phyloP scores from a whole-genome alignment of 495 filamentous ascomycete genomes.

The Staphylotrichum tortipilum region DNA sequence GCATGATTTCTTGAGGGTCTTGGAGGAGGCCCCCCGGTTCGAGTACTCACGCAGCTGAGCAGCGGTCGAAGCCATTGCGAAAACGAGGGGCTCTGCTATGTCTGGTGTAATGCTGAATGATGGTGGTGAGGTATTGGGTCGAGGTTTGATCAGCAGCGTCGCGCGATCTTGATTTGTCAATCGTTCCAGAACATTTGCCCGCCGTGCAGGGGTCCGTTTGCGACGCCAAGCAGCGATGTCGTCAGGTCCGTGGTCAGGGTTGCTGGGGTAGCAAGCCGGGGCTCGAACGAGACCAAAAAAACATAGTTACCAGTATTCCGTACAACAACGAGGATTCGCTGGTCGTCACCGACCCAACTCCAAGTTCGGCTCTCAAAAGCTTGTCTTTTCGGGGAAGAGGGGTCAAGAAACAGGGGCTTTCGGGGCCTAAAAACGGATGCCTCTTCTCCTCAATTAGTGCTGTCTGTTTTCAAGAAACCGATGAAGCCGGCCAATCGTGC shows the following conservation, averaged over 20 bases:
- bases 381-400: too few species aligned
- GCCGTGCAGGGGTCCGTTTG: not conserved
- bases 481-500: too few species aligned
- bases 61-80: slow-evolving; percentile 27
- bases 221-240: slow-evolving; percentile 21
- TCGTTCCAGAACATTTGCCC: slow-evolving; percentile 9
- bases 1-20: too few species aligned
- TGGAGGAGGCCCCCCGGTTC: not conserved
- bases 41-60: slow-evolving; percentile 27
- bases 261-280: too few species aligned
- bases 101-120: not conserved
- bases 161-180: slow-evolving; percentile 24
- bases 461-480: too few species aligned
- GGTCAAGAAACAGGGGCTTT: too few species aligned
- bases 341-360: slow-evolving; percentile 38
- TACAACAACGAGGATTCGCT: slow-evolving; percentile 39
- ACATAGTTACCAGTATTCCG: too few species aligned
- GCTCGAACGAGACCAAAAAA: too few species aligned
- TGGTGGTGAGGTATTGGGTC: not conserved
- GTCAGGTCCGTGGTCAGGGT: too few species aligned
- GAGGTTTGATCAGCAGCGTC: not conserved
- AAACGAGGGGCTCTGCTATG: not conserved
- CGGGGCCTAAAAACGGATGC: too few species aligned
- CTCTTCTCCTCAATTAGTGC: too few species aligned
- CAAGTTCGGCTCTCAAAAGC: slow-evolving; percentile 15